phyloP scores from a whole-genome alignment of 75 land plant genomes.

The Pinus albicaulis region DNA sequence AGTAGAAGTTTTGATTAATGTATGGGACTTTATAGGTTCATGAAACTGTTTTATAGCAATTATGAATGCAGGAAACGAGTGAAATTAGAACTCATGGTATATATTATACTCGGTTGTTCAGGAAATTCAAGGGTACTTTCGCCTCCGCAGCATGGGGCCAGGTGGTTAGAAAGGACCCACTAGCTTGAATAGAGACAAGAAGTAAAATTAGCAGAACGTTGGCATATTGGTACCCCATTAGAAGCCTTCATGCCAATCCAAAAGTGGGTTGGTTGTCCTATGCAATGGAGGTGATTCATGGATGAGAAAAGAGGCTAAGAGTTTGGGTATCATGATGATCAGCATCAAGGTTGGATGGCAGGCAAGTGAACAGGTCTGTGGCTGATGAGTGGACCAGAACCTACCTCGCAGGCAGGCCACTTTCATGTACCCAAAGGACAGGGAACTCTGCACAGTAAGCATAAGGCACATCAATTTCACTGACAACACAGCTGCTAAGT shows the following conservation, averaged over 20 bases:
- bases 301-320: neutral
- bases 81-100: neutral
- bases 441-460: neutral
- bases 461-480: neutral
- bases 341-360: neutral
- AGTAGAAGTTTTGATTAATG: neutral
- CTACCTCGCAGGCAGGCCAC: neutral
- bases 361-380: neutral
- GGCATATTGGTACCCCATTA: neutral
- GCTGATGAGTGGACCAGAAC: neutral
- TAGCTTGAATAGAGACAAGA: neutral
- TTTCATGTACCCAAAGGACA: neutral
- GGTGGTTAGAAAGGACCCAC: slow-evolving; percentile 1
- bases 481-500: neutral
- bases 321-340: neutral
- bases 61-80: neutral
- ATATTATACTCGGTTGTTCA: neutral
- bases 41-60: slow-evolving; percentile 8
- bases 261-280: slow-evolving; percentile 3
- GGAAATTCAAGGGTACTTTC: neutral
- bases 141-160: neutral
- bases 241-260: slow-evolving; percentile 2
- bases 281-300: neutral
- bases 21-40: neutral
- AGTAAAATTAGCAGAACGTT: neutral